phyloP scores from a whole-genome alignment of 2,329 filamentous ascomycete species.

The Paracoccidioides lutzii region DNA sequence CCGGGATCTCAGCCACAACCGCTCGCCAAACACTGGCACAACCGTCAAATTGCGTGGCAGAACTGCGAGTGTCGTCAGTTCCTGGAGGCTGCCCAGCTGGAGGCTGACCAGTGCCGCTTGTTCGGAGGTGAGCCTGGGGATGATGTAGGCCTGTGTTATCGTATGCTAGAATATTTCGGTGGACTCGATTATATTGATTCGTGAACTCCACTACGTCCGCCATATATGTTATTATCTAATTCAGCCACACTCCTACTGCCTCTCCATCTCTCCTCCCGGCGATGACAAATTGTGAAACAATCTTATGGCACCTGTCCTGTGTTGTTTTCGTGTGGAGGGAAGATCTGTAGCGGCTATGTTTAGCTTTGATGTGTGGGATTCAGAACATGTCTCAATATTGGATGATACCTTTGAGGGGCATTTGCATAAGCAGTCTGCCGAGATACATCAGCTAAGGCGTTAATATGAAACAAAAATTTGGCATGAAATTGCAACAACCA shows the following conservation, averaged over 20 bases:
- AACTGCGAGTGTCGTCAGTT: constrained; percentile 21
- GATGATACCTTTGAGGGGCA: neutral
- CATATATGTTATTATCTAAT: neutral
- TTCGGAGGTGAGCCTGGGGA: constrained; percentile 35
- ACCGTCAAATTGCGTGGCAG: constrained; percentile 30
- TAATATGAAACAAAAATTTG: neutral
- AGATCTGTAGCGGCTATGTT: neutral
- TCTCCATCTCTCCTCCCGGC: neutral
- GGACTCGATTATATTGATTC: constrained; percentile 37
- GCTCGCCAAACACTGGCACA: constrained; percentile 31
- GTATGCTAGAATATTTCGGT: constrained; percentile 39
- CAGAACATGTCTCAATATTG: neutral
- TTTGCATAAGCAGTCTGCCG: neutral
- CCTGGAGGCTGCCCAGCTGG: constrained; percentile 19
- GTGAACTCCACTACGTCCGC: constrained; percentile 15
- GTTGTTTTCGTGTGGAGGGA: neutral
- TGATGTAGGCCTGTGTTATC: constrained; percentile 33
- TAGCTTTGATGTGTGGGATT: neutral
- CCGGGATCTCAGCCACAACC: constrained; percentile 13
- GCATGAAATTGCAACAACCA: neutral
- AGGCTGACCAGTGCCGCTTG: constrained; percentile 32
- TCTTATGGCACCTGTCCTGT: neutral
- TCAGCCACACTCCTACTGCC: neutral
- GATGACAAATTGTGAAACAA: neutral
- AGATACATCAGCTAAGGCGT: neutral